phyloP scores from a whole-genome alignment of 2,329 filamentous ascomycete species.

The Scedosporium aurantiacum region DNA sequence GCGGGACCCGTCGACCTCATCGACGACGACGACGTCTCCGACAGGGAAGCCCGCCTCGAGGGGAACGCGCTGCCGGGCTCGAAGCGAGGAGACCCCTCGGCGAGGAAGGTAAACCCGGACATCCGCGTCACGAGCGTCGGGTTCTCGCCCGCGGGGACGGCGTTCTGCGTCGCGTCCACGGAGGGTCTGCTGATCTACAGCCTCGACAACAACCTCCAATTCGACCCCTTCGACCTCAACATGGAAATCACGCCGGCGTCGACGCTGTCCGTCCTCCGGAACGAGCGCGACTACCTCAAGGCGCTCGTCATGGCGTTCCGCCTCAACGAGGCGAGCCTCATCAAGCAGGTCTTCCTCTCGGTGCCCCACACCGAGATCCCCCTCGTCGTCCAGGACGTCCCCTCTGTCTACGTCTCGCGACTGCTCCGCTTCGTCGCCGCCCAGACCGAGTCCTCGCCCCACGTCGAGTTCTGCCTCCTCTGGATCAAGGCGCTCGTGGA shows the following conservation, averaged over 20 bases:
- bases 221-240: constrained; percentile 94
- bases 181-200: constrained; percentile 92
- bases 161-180: constrained; percentile 90
- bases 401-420: constrained; percentile 74
- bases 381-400: constrained; percentile 68
- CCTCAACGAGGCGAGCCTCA: constrained; percentile 72
- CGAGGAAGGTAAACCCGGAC: constrained; percentile 64
- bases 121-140: constrained; percentile 75
- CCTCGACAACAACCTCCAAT: constrained; percentile 70
- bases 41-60: constrained; percentile 76
- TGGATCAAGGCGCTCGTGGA: constrained; percentile 82
- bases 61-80: constrained; percentile 66
- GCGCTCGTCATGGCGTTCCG: constrained; percentile 96
- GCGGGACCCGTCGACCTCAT: constrained; percentile 76
- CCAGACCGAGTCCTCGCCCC: constrained; percentile 80
- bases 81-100: constrained; percentile 75
- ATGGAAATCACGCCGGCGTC: constrained; percentile 85
- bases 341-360: constrained; percentile 76
- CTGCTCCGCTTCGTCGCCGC: constrained; percentile 79
- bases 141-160: constrained; percentile 78
- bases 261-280: constrained; percentile 57
- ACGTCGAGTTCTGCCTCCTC: constrained; percentile 86
- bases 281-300: constrained; percentile 72
- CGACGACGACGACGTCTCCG: constrained; percentile 71
- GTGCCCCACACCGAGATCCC: constrained; percentile 65